phyloP scores from a whole-genome alignment of 495 filamentous ascomycete species.

The Penicillium taxi region DNA sequence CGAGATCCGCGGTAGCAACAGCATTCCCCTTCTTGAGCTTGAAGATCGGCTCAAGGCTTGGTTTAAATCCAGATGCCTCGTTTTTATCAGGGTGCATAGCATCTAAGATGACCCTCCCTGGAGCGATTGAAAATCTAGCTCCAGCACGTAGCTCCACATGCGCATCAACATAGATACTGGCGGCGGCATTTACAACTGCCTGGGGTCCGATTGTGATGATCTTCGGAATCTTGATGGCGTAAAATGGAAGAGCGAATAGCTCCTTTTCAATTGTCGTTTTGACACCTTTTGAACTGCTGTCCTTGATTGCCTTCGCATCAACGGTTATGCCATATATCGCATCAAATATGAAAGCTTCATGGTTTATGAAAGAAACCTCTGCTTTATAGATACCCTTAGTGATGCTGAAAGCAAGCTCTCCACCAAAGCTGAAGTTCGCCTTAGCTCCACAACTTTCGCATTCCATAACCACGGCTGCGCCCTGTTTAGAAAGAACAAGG shows the following conservation, averaged over 20 bases:
- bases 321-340: not conserved
- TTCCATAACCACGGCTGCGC: not conserved
- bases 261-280: conserved; percentile 1
- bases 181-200: not conserved
- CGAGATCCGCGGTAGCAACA: conserved; percentile 1
- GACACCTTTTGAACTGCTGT: not conserved
- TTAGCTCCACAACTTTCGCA: conserved; percentile 1
- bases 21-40: not conserved
- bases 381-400: not conserved
- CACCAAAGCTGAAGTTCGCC: not conserved
- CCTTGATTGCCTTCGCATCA: not conserved
- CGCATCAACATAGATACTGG: conserved; percentile 1
- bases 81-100: not conserved
- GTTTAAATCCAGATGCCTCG: not conserved
- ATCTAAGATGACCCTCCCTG: not conserved
- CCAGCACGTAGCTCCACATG: not conserved
- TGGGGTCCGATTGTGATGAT: conserved; percentile 4
- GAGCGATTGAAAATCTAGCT: not conserved
- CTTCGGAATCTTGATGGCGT: not conserved
- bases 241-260: not conserved
- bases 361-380: not conserved
- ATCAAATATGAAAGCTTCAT: not conserved
- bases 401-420: not conserved
- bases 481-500: not conserved
- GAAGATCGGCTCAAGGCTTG: conserved; percentile 1